Conservation (phyloP, 176 grass and related monocot species). For the Aegilops tauschii region DNA sequence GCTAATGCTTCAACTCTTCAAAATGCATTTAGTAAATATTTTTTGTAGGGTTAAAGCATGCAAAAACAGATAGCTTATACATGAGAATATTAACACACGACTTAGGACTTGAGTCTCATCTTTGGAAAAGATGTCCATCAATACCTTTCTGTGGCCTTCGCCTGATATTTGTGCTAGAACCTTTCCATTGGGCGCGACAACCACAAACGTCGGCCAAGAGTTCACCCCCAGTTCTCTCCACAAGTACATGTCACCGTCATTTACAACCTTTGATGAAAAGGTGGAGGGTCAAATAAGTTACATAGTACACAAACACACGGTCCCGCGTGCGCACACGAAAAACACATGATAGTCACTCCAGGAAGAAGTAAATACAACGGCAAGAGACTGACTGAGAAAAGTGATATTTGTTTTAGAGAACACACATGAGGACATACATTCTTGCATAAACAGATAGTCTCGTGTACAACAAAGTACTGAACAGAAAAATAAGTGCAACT, state of each 20-base stretch:
- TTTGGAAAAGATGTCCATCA: slow-evolving; percentile 3
- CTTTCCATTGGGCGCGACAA: slow-evolving; percentile 86
- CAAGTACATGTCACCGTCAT: slow-evolving; percentile 90
- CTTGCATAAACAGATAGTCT: not conserved
- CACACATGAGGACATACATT: not conserved
- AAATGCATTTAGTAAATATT: not conserved
- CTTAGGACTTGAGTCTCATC: not conserved
- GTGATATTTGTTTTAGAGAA: no score
- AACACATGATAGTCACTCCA: not conserved
- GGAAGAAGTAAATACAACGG: not conserved
- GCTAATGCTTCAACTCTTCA: not conserved
- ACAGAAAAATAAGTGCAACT: not conserved
- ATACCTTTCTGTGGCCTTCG: slow-evolving; percentile 92
- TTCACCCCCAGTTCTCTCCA: slow-evolving; percentile 95
- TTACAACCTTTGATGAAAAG: slow-evolving; percentile 74
- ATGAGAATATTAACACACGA: not conserved
- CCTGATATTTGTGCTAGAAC: slow-evolving; percentile 86
- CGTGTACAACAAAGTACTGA: not conserved
- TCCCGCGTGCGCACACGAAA: not conserved
- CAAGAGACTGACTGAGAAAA: not conserved
- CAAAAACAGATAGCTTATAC: not conserved
- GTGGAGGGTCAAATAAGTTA: slow-evolving; percentile 24
- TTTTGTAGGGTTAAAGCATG: slow-evolving; percentile 1
- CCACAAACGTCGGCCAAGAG: slow-evolving; percentile 94
- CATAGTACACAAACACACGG: not conserved